phyloP scores from a whole-genome alignment of 2,329 filamentous ascomycete species.

The Bimuria novae-zelandiae region DNA sequence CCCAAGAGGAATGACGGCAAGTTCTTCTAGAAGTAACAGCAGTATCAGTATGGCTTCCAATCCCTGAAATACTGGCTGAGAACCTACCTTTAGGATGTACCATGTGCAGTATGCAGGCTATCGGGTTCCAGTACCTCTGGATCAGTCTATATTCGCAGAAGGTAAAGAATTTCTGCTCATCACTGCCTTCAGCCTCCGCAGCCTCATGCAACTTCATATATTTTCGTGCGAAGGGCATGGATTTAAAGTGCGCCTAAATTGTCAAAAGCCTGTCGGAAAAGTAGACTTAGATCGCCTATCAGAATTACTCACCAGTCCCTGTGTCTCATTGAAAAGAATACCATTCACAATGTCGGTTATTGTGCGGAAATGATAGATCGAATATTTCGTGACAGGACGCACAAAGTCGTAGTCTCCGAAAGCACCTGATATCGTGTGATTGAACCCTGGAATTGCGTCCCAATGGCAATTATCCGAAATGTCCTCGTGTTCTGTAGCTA shows the following conservation, averaged over 20 bases:
- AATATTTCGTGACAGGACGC: background rate
- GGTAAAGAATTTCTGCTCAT: background rate
- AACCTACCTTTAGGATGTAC: background rate
- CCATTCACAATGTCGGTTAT: constrained; percentile 16
- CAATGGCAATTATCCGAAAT: constrained; percentile 37
- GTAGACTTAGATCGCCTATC: background rate
- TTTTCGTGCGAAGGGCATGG: background rate
- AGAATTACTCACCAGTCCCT: background rate
- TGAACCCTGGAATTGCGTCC: constrained; percentile 30
- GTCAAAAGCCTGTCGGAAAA: too few species aligned
- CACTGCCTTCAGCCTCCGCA: background rate
- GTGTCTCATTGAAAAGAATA: background rate
- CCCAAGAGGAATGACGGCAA: too few species aligned
- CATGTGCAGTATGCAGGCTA: background rate
- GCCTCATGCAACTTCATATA: too few species aligned
- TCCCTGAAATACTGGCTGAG: background rate
- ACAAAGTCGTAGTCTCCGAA: constrained; percentile 5
- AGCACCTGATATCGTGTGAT: constrained; percentile 6
- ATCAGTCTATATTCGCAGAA: background rate
- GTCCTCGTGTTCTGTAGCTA: constrained; percentile 19
- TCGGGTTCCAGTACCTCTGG: background rate
- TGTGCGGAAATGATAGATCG: constrained; percentile 17
- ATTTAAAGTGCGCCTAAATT: too few species aligned
- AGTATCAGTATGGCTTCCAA: background rate
- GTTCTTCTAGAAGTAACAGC: background rate